Base-by-base conservation (phyloP, 306 rosid species). In the Acacia crassicarpa region DNA sequence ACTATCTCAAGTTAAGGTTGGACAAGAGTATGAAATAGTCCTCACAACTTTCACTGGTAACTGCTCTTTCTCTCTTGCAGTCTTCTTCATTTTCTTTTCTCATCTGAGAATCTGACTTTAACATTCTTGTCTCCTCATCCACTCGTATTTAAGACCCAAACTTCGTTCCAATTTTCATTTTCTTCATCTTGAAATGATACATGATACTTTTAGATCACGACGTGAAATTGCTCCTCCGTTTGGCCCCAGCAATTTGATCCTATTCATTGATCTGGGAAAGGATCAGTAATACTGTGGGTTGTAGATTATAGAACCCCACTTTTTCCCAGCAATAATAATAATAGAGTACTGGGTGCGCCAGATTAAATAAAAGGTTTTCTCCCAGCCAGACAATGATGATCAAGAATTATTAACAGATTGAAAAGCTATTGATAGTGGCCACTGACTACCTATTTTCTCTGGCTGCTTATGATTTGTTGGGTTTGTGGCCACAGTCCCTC, bases 31-130 rank as follows among this genome's bases (percentile, higher is more conserved):
- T 19, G 99, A 95, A 85, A 48, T 95, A 38, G 93, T 95, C 48
- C 96, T 95, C 83, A 95, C 99, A 38, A 95, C 99, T 83, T 92
- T 88, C 83, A 93, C 99, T 0, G 99, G 99, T 95, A 84, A 78
- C 79, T 54, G n/a, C 27, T 19, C 43, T 58, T 10, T 25, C 45
- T 63, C 17, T 81, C 46, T 32, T 4, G 14, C 19, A 53, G 5
- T 15, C 41, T 30, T 14, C 5, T 62, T 30, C 40, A 62, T 62
- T 25, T 27, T 25, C 35, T 33, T 43, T 74, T 61, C 45, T 44
- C 33, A 8, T 44, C 33, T 5, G 2, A 40, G 9, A n/a, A 20
- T 40, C 49, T 41, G 69, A 30, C n/a, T 59, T 45, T 30, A 46
- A 46, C 73, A 54, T 63, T 53, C 16, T 65, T 32, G 4, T 30